Base-by-base conservation (phyloP, 306 rosid genomes). In the Ochetophila trinervis region DNA sequence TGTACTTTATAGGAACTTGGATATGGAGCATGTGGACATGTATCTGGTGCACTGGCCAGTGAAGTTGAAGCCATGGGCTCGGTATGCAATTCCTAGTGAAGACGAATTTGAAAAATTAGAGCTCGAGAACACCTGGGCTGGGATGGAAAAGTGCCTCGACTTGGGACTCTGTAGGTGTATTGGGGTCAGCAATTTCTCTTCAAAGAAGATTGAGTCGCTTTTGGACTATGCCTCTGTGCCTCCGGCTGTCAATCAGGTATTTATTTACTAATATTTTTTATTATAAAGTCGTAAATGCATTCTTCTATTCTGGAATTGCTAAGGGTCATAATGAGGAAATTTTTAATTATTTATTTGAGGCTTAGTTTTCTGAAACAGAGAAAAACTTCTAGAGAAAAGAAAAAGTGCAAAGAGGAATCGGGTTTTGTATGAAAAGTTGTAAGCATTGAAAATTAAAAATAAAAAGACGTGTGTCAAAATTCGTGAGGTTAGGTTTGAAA, bases 21-120 rank as follows among this genome's bases (percentile, higher is more conserved):
- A 82, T 5, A 76, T 92, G 96, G 93, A 84, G 37, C 82, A 89
- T 73, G 56, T 92, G 74, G 96, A 92, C 79, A 69, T 92, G 98
- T 92, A 92, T 62, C 68, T 92, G 21, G 95, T 92, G 79, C 98
- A 92, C 74, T 92, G 96, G 98, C 98, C 96, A 23, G 83, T 89
- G 8, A 87, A 85, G 68, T 71, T 92, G 77, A 92, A 87, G 87
- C 89, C 91, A 73, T 79, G 98, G 93, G 89, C 82, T 55, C 56
- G 80, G 62, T 70, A 84, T 57, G 73, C 89, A 14, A 78, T 92
- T 63, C 98, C 96, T 1, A 87, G 76, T 23, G 95, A 87, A 67
- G 88, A 84, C 20, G 96, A 89, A 60, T 92, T 87, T 72, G 98
- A 84, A 62, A 67, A 75, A 3, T 47, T 89, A 66, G 96, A 92